A percentile compares a stretch with the other conserved stretches of the same genome.
Evolutionary conservation across 495 filamentous ascomycete species (phyloP).

Genomic region (Penicillium cosmopolitanum): DNA sequence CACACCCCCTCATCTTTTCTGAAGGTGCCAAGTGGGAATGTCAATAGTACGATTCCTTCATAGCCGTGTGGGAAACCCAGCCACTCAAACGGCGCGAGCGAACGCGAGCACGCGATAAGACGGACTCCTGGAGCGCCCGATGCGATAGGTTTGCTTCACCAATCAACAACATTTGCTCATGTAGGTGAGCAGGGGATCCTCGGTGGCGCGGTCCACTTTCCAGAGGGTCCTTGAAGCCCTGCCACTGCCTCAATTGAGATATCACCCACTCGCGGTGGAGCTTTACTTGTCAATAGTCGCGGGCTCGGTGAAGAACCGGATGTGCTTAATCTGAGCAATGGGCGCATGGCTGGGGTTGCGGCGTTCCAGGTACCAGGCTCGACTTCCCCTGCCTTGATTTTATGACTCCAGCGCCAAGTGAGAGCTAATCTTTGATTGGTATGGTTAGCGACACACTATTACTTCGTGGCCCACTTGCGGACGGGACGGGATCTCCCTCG

Average conservation of each 20-base stretch:
- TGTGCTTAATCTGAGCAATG: constrained; percentile 5
- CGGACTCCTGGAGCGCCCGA: neutral
- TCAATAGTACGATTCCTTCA: constrained; percentile 8
- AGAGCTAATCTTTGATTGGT: neutral
- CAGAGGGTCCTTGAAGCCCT: neutral
- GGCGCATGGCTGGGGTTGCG: constrained; percentile 1
- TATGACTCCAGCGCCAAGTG: neutral
- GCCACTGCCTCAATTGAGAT: neutral
- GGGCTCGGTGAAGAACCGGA: constrained; percentile 5
- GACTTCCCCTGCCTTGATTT: constrained; percentile 3
- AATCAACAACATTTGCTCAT: neutral
- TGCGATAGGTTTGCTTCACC: neutral
- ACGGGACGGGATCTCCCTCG: constrained; percentile 6
- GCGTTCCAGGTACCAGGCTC: neutral
- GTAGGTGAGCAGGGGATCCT: neutral
- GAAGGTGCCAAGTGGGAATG: constrained; percentile 1
- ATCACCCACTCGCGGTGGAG: neutral
- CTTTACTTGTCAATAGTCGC: constrained; percentile 1
- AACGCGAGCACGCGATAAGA: neutral
- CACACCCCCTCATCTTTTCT: neutral
- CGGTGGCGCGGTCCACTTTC: constrained; percentile 5
- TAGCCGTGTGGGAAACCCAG: neutral
- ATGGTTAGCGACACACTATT: neutral
- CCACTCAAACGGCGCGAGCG: neutral
- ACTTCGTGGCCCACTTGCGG: neutral